These are phyloP conservation scores for Lupinus albus DNA, from an alignment of 306 rosid species.

Conservation along the genomic window DNA sequence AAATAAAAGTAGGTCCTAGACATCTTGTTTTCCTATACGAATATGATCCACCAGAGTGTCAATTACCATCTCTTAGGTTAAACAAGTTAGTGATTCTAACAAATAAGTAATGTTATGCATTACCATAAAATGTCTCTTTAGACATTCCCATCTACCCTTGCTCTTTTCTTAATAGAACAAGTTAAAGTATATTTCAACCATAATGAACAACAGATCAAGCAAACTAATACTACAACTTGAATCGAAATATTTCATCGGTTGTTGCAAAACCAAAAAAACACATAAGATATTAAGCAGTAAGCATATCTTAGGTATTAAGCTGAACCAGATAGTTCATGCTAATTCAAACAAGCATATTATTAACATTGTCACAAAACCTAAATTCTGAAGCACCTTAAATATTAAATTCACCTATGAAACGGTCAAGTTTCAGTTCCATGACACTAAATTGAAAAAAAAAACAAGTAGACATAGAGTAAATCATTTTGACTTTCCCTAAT, in stretches of 20 bases:
- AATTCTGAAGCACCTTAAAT: conserved; percentile 16
- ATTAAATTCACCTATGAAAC: background rate
- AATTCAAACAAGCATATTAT: conserved; percentile 8
- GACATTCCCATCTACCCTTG: conserved; percentile 8
- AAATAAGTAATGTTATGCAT: conserved; percentile 6
- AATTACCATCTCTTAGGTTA: background rate
- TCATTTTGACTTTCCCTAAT: too few relatives aligned
- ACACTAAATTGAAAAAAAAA: background rate
- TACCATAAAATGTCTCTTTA: conserved; percentile 5
- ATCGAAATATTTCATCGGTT: conserved; percentile 15
- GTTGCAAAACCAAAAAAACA: conserved; percentile 8
- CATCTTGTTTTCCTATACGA: conserved; percentile 1
- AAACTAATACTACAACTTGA: background rate
- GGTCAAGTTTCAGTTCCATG: background rate
- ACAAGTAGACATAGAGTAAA: too few relatives aligned
- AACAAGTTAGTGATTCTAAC: background rate
- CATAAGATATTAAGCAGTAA: background rate
- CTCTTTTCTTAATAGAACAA: background rate
- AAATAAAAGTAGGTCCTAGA: background rate
- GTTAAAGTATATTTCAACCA: conserved; percentile 4
- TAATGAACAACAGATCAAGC: conserved; percentile 20
- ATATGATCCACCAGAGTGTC: conserved; percentile 15
- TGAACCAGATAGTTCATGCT: conserved; percentile 18
- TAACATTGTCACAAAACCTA: conserved; percentile 28
- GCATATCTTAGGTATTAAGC: background rate